A percentile compares a stretch with the other conserved stretches of the same genome.
These are phyloP conservation scores for Trichoderma reesei DNA, from an alignment of 495 filamentous ascomycete genomes.

Conservation along the genomic window DNA sequence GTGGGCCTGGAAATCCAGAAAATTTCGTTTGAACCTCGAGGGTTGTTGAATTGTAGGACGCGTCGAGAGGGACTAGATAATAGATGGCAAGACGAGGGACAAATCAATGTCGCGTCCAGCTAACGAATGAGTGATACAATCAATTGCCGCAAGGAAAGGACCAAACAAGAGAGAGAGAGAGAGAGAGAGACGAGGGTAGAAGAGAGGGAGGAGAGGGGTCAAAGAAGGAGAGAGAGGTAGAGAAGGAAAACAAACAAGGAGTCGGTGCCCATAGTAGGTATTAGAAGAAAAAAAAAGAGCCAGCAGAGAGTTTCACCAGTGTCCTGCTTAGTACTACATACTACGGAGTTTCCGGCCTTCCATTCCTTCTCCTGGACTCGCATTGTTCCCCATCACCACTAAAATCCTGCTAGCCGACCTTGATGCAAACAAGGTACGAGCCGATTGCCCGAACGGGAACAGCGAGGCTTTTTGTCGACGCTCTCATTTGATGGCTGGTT, in stretches of 20 bases:
- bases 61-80: too few relatives aligned
- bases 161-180: not conserved
- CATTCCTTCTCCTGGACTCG: not conserved
- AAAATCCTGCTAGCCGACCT: too few relatives aligned
- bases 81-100: too few relatives aligned
- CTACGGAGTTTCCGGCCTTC: too few relatives aligned
- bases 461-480: constrained; percentile 4
- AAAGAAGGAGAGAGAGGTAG: not conserved
- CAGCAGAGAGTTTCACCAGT: not conserved
- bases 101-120: not conserved
- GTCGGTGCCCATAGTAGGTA: too few relatives aligned
- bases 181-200: not conserved
- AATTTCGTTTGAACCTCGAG: too few relatives aligned
- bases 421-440: not conserved
- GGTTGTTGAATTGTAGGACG: too few relatives aligned
- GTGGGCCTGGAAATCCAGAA: not conserved
- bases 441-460: constrained; percentile 1
- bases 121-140: not conserved
- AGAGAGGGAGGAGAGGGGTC: not conserved
- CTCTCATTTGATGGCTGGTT: not conserved
- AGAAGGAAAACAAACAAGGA: too few relatives aligned
- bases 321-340: not conserved
- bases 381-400: not conserved
- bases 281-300: not conserved
- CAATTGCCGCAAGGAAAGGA: not conserved